These are phyloP conservation scores for Inosperma sp. DNA, from an alignment of 768 basidiomycete genomes.

Conservation along the genomic window DNA sequence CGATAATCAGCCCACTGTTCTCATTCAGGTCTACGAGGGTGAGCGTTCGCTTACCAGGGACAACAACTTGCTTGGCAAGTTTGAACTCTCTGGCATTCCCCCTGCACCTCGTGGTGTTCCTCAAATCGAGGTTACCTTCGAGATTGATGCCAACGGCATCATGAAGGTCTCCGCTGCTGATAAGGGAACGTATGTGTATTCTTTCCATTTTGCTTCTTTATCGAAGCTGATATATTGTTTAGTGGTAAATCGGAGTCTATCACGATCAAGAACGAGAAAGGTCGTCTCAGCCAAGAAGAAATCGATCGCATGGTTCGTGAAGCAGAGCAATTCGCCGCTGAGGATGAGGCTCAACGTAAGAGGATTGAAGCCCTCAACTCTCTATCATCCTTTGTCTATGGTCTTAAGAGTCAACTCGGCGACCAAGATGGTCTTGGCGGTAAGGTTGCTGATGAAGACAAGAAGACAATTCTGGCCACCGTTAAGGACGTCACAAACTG, in stretches of 20 bases:
- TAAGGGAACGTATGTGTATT: constrained; percentile 76
- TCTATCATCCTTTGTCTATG: constrained; percentile 78
- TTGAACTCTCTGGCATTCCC: constrained; percentile 88
- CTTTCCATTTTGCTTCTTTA: background rate
- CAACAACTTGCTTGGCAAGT: constrained; percentile 97
- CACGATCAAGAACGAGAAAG: constrained; percentile 96
- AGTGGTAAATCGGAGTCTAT: constrained; percentile 85
- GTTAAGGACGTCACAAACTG: constrained; percentile 90
- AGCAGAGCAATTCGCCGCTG: constrained; percentile 83
- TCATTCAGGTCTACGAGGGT: constrained; percentile 97
- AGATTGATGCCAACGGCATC: constrained; percentile 93
- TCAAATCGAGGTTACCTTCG: constrained; percentile 95
- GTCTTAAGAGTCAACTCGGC: constrained; percentile 79
- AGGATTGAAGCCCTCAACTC: constrained; percentile 82
- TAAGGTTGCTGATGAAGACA: constrained; percentile 77
- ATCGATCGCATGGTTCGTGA: constrained; percentile 96
- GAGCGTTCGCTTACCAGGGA: constrained; percentile 97
- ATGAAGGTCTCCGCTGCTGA: constrained; percentile 91
- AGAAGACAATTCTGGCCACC: constrained; percentile 72
- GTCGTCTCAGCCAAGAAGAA: constrained; percentile 82
- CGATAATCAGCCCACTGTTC: constrained; percentile 90
- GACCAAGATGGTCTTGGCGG: constrained; percentile 90
- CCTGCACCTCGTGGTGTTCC: constrained; percentile 96
- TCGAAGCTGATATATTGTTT: background rate
- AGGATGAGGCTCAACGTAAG: constrained; percentile 76